Percentiles rank a stretch among this genome's conserved stretches.
phyloP scores from a whole-genome alignment of 1,284 basidiomycete genomes.

The Tetrapyrgos nigripes region DNA sequence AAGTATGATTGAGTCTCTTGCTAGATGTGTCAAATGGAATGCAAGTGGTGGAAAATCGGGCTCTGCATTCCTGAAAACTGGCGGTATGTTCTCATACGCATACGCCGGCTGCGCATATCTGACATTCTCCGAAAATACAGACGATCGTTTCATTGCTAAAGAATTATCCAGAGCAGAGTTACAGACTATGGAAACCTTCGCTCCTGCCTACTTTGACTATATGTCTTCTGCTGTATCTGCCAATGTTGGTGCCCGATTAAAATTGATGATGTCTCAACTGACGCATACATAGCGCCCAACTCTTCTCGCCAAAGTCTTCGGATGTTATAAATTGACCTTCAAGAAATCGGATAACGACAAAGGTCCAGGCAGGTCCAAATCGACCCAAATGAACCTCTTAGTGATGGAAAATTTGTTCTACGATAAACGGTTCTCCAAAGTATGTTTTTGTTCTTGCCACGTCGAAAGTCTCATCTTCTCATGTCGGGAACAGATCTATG shows the following conservation, averaged over 20 bases:
- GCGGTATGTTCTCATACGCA: slow-evolving; percentile 56
- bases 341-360: slow-evolving; percentile 80
- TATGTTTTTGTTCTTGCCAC: slow-evolving; percentile 31
- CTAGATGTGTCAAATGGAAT: slow-evolving; percentile 97
- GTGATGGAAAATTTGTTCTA: slow-evolving; percentile 99
- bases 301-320: slow-evolving; percentile 95
- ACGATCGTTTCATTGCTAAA: slow-evolving; percentile 98
- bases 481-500: slow-evolving; percentile 75
- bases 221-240: slow-evolving; percentile 88
- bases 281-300: slow-evolving; percentile 78
- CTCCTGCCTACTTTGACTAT: slow-evolving; percentile 97
- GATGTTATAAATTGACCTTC: slow-evolving; percentile 96
- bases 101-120: background rate
- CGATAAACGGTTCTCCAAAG: slow-evolving; percentile 87
- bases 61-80: slow-evolving; percentile 94
- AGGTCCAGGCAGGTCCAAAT: slow-evolving; percentile 69
- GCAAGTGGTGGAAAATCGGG: slow-evolving; percentile 96
- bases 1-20: slow-evolving; percentile 92
- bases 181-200: slow-evolving; percentile 96
- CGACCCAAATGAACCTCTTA: slow-evolving; percentile 92
- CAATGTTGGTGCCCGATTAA: slow-evolving; percentile 57
- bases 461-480: background rate
- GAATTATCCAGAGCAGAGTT: slow-evolving; percentile 93
- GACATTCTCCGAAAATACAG: slow-evolving; percentile 45
- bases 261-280: slow-evolving; percentile 2